Base-by-base conservation (phyloP, 1,284 basidiomycete genomes). In the Trametes polyzona region DNA sequence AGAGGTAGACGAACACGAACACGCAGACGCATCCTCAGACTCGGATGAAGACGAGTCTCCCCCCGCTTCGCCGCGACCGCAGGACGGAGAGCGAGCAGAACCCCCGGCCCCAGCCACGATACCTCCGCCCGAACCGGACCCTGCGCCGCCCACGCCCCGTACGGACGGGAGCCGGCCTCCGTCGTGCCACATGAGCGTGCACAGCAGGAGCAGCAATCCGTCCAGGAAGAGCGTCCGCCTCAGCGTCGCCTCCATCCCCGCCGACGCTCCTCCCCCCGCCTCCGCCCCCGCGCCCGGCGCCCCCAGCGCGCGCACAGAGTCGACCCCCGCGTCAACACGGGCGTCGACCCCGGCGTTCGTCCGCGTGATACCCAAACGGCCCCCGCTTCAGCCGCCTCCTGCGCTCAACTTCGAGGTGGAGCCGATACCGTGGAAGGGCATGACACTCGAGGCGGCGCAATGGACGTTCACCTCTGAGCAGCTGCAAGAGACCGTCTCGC, bases 381-480 rank as follows among this genome's bases (percentile, higher is more conserved):
- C 65, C 4, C 66, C 74, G 5, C 73, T 86, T 26, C 69, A 75
- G 0, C 74, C 78, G 0, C 78, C 81, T 0, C 78, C 80, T 5
- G 55, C 73, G n/a, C 66, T 86, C 63, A 77, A 76, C 42, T 88
- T 89, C 66, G 84, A 84, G n/a, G 71, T 78, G 3, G 66, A 71
- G 0, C 78, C 82, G 19, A 75, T 90, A 19, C 73, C 77, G 35
- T 90, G 83, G 82, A 87, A 86, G 55, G 83, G 81, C 1, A 74
- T 92, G 55, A 82, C 88, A 0, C 74, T 90, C 37, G 87, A 91
- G 57, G 86, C 86, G 0, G 90, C 90, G 4, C 77, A 90, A 59
- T 90, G 89, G 90, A 87, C 86, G 1, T 80, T 91, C 55, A 80
- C 81, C 26, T 88, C 86, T 0, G 61, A 74, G 26, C 86, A 92